phyloP scores from a whole-genome alignment of 2,329 filamentous ascomycete genomes.

The Pseudovirgaria hyperparasitica region DNA sequence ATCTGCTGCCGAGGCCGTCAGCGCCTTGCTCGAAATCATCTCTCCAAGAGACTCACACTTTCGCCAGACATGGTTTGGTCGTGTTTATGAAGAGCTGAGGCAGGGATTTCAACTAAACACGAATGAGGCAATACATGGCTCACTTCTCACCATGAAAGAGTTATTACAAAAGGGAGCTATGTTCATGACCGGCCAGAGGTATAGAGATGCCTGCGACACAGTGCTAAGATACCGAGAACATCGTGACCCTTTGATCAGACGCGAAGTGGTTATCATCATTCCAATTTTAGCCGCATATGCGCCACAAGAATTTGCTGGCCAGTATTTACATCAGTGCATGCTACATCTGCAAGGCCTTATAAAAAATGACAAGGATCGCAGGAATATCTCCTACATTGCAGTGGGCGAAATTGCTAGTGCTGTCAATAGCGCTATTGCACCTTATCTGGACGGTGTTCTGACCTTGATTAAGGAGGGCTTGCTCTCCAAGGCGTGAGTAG shows the following conservation, averaged over 20 bases:
- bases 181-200: conserved; percentile 91
- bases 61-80: conserved; percentile 76
- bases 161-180: conserved; percentile 89
- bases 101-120: conserved; percentile 64
- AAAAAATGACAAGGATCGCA: conserved; percentile 77
- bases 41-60: conserved; percentile 81
- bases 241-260: conserved; percentile 72
- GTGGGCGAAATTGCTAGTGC: conserved; percentile 95
- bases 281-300: conserved; percentile 88
- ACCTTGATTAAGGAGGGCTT: conserved; percentile 88
- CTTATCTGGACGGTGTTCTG: conserved; percentile 87
- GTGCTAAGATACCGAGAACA: conserved; percentile 90
- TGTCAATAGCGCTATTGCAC: conserved; percentile 86
- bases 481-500: conserved; percentile 56
- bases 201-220: conserved; percentile 83
- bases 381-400: conserved; percentile 86
- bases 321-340: conserved; percentile 93
- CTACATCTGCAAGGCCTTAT: conserved; percentile 86
- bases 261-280: conserved; percentile 82
- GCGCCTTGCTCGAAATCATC: conserved; percentile 92
- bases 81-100: conserved; percentile 78
- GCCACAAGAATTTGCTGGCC: conserved; percentile 75
- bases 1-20: conserved; percentile 84
- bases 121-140: conserved; percentile 86
- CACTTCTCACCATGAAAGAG: conserved; percentile 82